Evolutionary conservation across 495 filamentous ascomycete species (phyloP).

Genomic region (Penicillium waksmanii): DNA sequence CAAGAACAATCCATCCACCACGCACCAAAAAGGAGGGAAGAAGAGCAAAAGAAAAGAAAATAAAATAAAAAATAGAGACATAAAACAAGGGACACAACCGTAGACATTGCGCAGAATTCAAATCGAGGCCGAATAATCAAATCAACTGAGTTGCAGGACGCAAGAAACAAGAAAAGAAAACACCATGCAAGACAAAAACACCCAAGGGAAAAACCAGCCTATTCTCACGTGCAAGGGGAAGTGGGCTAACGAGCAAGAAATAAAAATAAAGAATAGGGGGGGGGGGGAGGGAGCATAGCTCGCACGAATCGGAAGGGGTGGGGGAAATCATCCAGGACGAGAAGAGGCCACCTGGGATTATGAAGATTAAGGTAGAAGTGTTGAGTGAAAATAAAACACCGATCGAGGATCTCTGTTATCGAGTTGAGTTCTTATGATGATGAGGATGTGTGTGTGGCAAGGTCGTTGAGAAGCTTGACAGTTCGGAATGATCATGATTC

Average conservation of each 20-base stretch:
- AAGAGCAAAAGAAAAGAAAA: background rate
- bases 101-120: background rate
- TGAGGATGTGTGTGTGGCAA: background rate
- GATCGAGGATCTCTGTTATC: background rate
- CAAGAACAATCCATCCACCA: background rate
- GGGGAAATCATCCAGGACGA: background rate
- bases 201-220: background rate
- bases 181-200: background rate
- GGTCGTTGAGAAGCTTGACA: constrained; percentile 1
- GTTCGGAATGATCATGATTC: background rate
- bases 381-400: background rate
- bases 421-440: background rate
- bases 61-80: background rate
- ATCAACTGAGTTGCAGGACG: background rate
- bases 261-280: background rate
- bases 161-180: background rate
- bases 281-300: background rate
- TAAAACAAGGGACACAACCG: background rate
- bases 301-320: background rate
- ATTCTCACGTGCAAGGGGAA: background rate
- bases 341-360: background rate
- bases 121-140: background rate
- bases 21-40: background rate
- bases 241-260: background rate
- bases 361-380: background rate